These are phyloP conservation scores for Hypoxylon intermedium DNA, from an alignment of 495 filamentous ascomycete genomes.

Conservation along the genomic window DNA sequence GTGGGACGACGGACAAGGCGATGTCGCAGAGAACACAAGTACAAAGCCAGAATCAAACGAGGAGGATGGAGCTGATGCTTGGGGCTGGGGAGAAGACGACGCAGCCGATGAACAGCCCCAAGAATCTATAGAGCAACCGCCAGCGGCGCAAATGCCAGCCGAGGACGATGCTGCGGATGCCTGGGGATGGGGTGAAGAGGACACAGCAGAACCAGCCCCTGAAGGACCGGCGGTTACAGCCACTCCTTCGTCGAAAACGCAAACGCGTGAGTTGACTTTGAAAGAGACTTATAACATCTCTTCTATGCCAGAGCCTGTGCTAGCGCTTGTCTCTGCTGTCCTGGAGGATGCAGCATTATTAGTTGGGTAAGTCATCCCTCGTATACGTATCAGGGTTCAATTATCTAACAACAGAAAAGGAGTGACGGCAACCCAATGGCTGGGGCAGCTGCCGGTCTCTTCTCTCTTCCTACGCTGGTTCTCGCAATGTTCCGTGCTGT, in stretches of 20 bases:
- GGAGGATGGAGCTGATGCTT: constrained; percentile 39
- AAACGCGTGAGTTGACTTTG: constrained; percentile 68
- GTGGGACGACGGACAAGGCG: constrained; percentile 71
- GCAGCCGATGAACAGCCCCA: constrained; percentile 21
- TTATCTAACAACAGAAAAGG: constrained; percentile 35
- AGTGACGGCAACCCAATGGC: constrained; percentile 61
- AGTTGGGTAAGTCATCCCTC: constrained; percentile 54
- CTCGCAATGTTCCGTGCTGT: constrained; percentile 92
- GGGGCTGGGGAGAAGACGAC: constrained; percentile 46
- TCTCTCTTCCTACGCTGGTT: constrained; percentile 80
- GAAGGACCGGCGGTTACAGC: constrained; percentile 29
- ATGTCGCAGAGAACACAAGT: constrained; percentile 51
- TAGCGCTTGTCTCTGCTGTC: constrained; percentile 72
- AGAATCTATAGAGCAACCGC: constrained; percentile 4
- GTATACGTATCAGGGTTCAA: constrained; percentile 9
- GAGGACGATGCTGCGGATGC: constrained; percentile 62
- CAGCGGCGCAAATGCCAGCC: constrained; percentile 20
- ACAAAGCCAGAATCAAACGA: constrained; percentile 26
- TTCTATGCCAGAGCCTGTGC: constrained; percentile 77
- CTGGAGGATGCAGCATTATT: constrained; percentile 74
- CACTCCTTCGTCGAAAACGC: constrained; percentile 18
- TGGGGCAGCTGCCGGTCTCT: constrained; percentile 75
- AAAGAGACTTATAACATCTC: constrained; percentile 89
- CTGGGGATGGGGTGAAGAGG: constrained; percentile 68
- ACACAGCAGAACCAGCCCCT: constrained; percentile 42